A percentile compares a stretch with the other conserved stretches of the same genome.
These are phyloP conservation scores for Pontederia crassipes DNA, from an alignment of 176 grass and related monocot genomes.

Conservation along the genomic window DNA sequence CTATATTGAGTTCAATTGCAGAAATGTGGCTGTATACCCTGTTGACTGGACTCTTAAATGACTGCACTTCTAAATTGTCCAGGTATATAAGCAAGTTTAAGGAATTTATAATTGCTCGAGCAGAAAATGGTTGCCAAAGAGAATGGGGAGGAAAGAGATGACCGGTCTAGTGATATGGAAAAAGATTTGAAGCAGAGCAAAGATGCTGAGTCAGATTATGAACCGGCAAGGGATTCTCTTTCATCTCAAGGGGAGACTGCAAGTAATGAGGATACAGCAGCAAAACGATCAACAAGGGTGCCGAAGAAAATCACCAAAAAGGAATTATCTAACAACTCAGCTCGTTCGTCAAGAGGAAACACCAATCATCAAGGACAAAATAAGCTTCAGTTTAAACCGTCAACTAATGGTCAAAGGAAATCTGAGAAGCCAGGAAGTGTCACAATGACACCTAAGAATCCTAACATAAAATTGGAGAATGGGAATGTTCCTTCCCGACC, in stretches of 20 bases:
- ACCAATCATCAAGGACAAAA: constrained; percentile 32
- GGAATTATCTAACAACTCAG: constrained; percentile 44
- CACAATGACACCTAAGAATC: constrained; percentile 28
- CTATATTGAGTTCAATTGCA: too few species aligned
- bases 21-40: too few species aligned
- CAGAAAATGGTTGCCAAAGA: constrained; percentile 81
- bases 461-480: constrained; percentile 38
- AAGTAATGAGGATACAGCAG: constrained; percentile 49
- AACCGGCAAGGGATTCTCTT: constrained; percentile 55
- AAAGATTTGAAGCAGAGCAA: constrained; percentile 51
- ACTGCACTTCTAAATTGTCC: too few species aligned
- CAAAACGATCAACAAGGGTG: constrained; percentile 54
- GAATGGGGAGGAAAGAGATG: constrained; percentile 55
- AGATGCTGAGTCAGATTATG: constrained; percentile 44
- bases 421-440: constrained; percentile 48
- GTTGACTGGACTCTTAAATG: too few species aligned
- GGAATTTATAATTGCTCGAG: not conserved
- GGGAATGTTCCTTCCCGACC: constrained; percentile 37
- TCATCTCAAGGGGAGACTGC: constrained; percentile 55
- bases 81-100: constrained; percentile 25
- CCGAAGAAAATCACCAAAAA: constrained; percentile 68
- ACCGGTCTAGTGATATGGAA: constrained; percentile 36
- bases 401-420: constrained; percentile 47
- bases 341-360: constrained; percentile 35
- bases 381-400: constrained; percentile 61